phyloP scores from a whole-genome alignment of 1,139 yeast species.

The Kodamaea suecica region DNA sequence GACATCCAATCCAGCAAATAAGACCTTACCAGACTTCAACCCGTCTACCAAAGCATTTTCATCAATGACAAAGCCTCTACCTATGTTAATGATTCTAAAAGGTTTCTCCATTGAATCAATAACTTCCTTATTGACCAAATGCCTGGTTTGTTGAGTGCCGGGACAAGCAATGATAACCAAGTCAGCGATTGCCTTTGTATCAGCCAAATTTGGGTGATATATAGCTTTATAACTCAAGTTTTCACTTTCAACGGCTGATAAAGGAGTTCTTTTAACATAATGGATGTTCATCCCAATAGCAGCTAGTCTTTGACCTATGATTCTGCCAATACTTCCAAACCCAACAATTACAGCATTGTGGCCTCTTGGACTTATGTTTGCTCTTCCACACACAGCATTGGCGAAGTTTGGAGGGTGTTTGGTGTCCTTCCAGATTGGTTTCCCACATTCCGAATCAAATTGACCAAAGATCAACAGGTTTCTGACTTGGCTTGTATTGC shows the following conservation, averaged over 20 bases:
- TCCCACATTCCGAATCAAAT: conserved; percentile 15
- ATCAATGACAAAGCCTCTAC: conserved; percentile 71
- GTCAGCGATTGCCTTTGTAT: conserved; percentile 43
- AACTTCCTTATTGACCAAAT: conserved; percentile 50
- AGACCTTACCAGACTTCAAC: conserved; percentile 61
- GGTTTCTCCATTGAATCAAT: conserved; percentile 49
- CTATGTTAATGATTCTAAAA: conserved; percentile 70
- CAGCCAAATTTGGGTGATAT: conserved; percentile 18
- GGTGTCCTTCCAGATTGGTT: conserved; percentile 4
- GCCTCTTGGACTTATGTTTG: conserved; percentile 18
- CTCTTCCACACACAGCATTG: conserved; percentile 13
- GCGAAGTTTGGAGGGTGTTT: conserved; percentile 14
- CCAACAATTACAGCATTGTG: conserved; percentile 26
- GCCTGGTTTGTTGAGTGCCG: conserved; percentile 54
- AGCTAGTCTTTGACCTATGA: conserved; percentile 20
- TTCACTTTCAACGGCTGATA: conserved; percentile 13
- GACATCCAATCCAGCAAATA: conserved; percentile 79
- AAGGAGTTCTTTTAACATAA: conserved; percentile 20
- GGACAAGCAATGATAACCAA: conserved; percentile 69
- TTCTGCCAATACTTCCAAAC: conserved; percentile 24
- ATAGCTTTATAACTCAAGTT: conserved; percentile 17
- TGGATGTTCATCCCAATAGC: conserved; percentile 25
- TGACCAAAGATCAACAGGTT: conserved; percentile 14
- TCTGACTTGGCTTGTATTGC: conserved; percentile 14
- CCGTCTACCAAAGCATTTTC: conserved; percentile 71